Base-by-base conservation (phyloP, 306 rosid species). In the Rubus parviflorus region DNA sequence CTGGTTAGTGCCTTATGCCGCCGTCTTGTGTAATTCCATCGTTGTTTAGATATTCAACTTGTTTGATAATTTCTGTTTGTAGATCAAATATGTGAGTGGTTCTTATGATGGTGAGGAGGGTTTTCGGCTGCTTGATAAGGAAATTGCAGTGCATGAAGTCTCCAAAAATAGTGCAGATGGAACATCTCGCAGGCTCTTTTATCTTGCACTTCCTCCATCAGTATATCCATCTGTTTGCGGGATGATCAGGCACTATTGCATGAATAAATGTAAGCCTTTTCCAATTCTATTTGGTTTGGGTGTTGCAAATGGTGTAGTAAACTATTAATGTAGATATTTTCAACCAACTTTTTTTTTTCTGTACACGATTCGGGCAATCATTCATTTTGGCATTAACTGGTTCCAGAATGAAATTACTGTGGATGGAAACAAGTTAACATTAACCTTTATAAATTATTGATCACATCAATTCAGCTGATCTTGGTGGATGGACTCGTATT, bases 131-230 rank as follows among this genome's bases (percentile, higher is more conserved):
- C 81, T 95, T 91, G 99, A 95, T 74, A 92, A 87, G 83, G 94
- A 87, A 87, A 92, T 95, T 73, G 86, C 94, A 53, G 76, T 78
- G 81, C 92, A 89, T 17, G 99, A 95, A 85, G 51, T 68, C 68
- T 54, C 49, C 22, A 95, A 73, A 77, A 82, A 81, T 15, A 86
- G 90, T 67, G 76, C 62, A 9, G 91, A 85, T 67, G 99, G 96
- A 75, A 86, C 84, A 45, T 87, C 94, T 51, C 89, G 97, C 72
- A 87, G 99, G 86, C 97, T 95, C 74, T 95, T 92, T 86, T 95
- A 95, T 87, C 87, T 95, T 80, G 99, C 99, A 37, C 99, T 95
- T 84, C 99, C 99, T 82, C 99, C 99, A 75, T 90, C 97, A 8
- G 97, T 95, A 22, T 95, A 95, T 87, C 99, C 97, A 71, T 85